Evolutionary conservation across 2,329 filamentous ascomycete species (phyloP).

Genomic region (Cercospora sp.): DNA sequence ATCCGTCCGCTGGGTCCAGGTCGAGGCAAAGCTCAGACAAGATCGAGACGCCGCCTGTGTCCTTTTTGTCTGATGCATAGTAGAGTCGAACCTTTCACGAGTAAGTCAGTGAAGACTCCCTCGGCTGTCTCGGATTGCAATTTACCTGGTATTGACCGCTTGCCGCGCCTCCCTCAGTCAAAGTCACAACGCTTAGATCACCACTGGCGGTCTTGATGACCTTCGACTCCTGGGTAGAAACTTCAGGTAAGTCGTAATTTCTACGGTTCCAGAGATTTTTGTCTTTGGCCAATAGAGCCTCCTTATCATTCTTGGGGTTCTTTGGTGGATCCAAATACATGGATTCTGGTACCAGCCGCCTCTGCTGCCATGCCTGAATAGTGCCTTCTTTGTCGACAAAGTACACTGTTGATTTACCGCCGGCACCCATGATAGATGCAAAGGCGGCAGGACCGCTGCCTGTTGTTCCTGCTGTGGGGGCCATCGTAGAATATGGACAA

Average conservation of each 20-base stretch:
- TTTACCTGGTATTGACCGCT: background rate
- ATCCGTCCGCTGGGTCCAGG: background rate
- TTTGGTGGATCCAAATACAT: no score
- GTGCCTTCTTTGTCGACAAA: background rate
- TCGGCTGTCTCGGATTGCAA: background rate
- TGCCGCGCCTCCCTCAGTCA: background rate
- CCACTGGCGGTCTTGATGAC: background rate
- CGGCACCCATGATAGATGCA: background rate
- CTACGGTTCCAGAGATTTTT: background rate
- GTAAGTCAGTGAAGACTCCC: background rate
- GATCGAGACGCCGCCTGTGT: no score
- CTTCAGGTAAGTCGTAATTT: background rate
- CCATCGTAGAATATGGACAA: no score
- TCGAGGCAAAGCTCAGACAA: background rate
- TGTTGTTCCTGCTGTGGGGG: no score
- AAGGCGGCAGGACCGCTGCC: background rate
- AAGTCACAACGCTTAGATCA: background rate
- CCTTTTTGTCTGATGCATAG: background rate
- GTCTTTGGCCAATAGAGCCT: background rate
- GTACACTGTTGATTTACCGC: background rate
- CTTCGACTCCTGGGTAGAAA: background rate
- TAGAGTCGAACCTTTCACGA: background rate
- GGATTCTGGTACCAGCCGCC: background rate
- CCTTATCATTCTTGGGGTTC: no score
- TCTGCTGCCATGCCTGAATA: background rate